Base-by-base conservation (phyloP, 2,329 filamentous ascomycete genomes). In the Sporothrix brunneoviolacea region DNA sequence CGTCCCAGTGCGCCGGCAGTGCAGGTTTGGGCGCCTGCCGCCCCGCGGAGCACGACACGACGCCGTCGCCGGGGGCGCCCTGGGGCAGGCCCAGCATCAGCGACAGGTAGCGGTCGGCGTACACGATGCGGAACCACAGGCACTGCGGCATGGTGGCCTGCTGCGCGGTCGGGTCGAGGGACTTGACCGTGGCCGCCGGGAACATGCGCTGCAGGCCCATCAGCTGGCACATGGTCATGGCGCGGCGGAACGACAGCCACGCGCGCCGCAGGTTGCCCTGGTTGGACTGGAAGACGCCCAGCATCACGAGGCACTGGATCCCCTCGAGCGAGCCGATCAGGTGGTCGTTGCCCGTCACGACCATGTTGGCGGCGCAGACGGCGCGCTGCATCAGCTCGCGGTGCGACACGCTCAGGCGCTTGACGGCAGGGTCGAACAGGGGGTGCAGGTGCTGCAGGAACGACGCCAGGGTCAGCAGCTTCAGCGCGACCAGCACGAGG, bases 11-110 rank as follows among this genome's bases (percentile, higher is more conserved):
- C 6, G 24, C 6, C 24, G 24, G 24, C 10, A 10, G 24, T 28
- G 24, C 10, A 10, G 33, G 5, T 8, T 8, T 36, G 33, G 3
- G n/a, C 16, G 7, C n/a, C 6, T 3, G n/a, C 9, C 6, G 4
- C 33, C 33, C 10, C 15, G 15, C 16, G 10, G 27, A n/a, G 16
- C n/a, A 24, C 12, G 37, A 28, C 8, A 51, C 40, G 15, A 38
- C 43, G 13, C 12, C 24, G 35, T 52, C 48, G 38, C 48, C 53
- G 1, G 56, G 50, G 2, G 59, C 56, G 18, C 64, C 68, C 38
- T 70, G 70, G 1, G 71, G 70, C 4, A 76, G 60, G 7, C 73
- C 73, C 0, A 77, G 60, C 60, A 75, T 67, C n/a, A 77, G 57
- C 4, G 66, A 74, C 3, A 78, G 62, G 41, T 73, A 72, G 3